phyloP scores from a whole-genome alignment of 441 rosid species.

The Euphorbia corollata region DNA sequence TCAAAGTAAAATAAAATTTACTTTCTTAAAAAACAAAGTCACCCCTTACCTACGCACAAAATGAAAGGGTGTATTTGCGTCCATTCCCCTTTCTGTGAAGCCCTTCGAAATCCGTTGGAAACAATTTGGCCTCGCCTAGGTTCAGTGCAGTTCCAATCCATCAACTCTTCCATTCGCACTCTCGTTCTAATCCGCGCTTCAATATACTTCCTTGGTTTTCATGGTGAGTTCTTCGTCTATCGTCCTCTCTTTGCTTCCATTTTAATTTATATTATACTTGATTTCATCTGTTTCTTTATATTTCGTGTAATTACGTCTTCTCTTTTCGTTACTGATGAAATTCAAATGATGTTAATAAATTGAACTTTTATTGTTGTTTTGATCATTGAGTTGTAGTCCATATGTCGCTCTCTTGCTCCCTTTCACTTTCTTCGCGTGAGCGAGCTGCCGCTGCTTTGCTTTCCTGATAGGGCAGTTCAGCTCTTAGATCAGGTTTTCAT shows the following conservation, averaged over 20 bases:
- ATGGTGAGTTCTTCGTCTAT: slow-evolving; percentile 5
- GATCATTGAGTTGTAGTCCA: neutral
- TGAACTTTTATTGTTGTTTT: neutral
- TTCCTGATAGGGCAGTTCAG: neutral
- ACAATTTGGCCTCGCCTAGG: too few relatives aligned
- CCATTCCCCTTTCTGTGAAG: too few relatives aligned
- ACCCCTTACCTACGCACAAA: too few relatives aligned
- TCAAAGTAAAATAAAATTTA: too few relatives aligned
- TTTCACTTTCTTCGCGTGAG: neutral
- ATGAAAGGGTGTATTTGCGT: too few relatives aligned
- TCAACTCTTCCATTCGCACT: neutral
- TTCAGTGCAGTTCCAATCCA: neutral
- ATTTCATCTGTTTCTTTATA: neutral
- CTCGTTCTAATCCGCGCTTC: neutral
- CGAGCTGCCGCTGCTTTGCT: neutral
- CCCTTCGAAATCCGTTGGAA: too few relatives aligned
- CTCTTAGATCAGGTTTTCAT: neutral
- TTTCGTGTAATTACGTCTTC: neutral
- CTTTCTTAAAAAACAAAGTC: too few relatives aligned
- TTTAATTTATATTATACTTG: neutral
- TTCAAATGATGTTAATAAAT: neutral
- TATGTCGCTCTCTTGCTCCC: neutral
- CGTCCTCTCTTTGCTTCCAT: neutral
- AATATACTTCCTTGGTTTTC: neutral
- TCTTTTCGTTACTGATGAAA: slow-evolving; percentile 5